These are phyloP conservation scores for Myriangium duriaei DNA, from an alignment of 2,329 filamentous ascomycete species.

Conservation along the genomic window DNA sequence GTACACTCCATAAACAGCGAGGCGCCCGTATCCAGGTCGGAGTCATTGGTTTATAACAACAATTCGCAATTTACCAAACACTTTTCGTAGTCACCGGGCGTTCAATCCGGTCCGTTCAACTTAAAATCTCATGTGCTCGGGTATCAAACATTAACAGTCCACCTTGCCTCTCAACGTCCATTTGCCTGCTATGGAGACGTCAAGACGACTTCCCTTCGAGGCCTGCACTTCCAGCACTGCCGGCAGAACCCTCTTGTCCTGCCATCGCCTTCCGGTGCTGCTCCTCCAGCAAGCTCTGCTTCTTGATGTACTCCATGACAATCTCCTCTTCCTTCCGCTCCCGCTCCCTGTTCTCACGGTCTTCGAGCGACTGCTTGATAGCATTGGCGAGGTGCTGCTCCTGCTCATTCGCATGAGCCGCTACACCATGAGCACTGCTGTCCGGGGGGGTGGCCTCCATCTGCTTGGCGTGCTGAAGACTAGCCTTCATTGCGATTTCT, in stretches of 20 bases:
- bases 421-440: constrained; percentile 12
- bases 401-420: constrained; percentile 15
- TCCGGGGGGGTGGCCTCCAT: constrained; percentile 34
- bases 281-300: constrained; percentile 61
- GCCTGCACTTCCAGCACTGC: neutral
- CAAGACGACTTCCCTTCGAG: no score
- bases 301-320: constrained; percentile 64
- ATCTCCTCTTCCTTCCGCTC: constrained; percentile 54
- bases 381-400: constrained; percentile 22
- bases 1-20: no score
- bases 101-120: no score
- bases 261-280: constrained; percentile 28
- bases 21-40: no score
- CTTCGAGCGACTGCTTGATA: constrained; percentile 20
- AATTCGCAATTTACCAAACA: no score
- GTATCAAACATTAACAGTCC: no score
- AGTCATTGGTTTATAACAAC: no score
- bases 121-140: no score
- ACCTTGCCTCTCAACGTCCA: no score
- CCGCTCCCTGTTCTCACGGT: constrained; percentile 24
- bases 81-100: no score
- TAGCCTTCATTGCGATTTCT: constrained; percentile 38
- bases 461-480: constrained; percentile 14
- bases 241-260: no score
- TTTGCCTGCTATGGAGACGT: no score